Base-by-base conservation (phyloP, 2,329 filamentous ascomycete genomes). In the Sclerotinia sclerotiorum region DNA sequence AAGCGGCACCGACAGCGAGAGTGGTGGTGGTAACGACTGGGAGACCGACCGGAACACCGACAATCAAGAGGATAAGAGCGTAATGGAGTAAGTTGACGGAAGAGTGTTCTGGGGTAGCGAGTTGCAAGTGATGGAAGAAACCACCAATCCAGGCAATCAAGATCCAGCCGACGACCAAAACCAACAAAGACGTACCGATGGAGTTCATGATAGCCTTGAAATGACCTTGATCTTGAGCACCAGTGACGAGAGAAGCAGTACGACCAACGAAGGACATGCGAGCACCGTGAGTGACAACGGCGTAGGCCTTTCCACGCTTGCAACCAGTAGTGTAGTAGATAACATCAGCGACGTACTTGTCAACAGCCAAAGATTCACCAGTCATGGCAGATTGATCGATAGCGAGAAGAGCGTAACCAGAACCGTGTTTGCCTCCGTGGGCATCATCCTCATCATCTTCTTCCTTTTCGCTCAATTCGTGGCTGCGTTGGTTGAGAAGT, bases 121-220 rank as follows among this genome's bases (percentile, higher is more conserved):
- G 87, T 73, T 83, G 82, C 72, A 91, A 78, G 80, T 90, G 82
- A 78, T 87, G 89, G 86, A 88, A 92, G 85, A 93, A 93, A 79
- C 88, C 90, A 80, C 90, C 90, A 73, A 92, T 90, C 90, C 90
- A 92, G 74, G 88, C 84, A 68, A 86, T 82, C 75, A 93, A 83
- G 79, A 92, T 91, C 84, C 86, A 92, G 82, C 90, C 89, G 80
- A 92, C 88, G 81, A 92, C 90, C 71, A 92, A 83, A 75, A 92
- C 89, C 74, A 93, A 84, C 68, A 93, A 84, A 70, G 87, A 82
- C 65, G 89, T 91, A 80, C 90, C 90, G 77, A 93, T 92, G 77
- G 86, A 89, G 85, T 92, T 89, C 90, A 92, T 92, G 83, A 92
- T 90, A 73, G 89, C 89, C 83, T 93, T 92, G 86, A 91, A 91